Conservation (phyloP, 2,329 filamentous ascomycete genomes). For the Clarireedia hainanense region DNA sequence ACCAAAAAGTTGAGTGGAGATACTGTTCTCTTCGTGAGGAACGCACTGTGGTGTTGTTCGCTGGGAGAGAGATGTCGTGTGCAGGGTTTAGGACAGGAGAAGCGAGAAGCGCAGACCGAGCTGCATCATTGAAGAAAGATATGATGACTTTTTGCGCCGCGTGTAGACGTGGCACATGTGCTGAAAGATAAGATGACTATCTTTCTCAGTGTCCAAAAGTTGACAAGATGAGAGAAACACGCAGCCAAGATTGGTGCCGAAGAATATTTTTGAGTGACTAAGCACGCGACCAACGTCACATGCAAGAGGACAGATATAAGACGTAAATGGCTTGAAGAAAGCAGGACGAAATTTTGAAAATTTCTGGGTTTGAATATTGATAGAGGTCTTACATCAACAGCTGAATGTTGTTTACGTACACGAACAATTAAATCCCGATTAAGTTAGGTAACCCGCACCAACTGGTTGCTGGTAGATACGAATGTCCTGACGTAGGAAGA, state of each 20-base stretch:
- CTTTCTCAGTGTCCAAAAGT: conserved; percentile 10
- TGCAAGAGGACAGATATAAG: neutral
- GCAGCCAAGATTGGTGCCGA: neutral
- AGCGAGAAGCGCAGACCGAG: conserved; percentile 45
- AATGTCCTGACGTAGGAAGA: conserved; percentile 1
- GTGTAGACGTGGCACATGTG: conserved; percentile 22
- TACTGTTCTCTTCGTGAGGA: conserved; percentile 44
- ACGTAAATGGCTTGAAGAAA: too few species aligned
- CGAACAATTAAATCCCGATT: too few species aligned
- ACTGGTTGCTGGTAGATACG: neutral
- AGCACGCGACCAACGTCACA: neutral
- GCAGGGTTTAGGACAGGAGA: conserved; percentile 49
- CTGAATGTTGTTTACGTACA: too few species aligned
- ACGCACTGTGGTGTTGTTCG: conserved; percentile 26
- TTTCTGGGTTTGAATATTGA: neutral
- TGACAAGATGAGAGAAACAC: conserved; percentile 1
- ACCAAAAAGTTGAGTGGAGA: conserved; percentile 40
- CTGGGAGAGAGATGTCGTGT: conserved; percentile 20
- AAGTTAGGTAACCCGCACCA: too few species aligned
- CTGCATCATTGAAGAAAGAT: conserved; percentile 43
- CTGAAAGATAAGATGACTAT: conserved; percentile 3
- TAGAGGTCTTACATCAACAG: too few species aligned
- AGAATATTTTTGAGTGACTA: conserved; percentile 3
- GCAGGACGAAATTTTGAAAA: neutral
- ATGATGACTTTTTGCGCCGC: conserved; percentile 26